Evolutionary conservation across 768 basidiomycete genomes (phyloP).

Genomic region (Termitomyces bulborhizus): DNA sequence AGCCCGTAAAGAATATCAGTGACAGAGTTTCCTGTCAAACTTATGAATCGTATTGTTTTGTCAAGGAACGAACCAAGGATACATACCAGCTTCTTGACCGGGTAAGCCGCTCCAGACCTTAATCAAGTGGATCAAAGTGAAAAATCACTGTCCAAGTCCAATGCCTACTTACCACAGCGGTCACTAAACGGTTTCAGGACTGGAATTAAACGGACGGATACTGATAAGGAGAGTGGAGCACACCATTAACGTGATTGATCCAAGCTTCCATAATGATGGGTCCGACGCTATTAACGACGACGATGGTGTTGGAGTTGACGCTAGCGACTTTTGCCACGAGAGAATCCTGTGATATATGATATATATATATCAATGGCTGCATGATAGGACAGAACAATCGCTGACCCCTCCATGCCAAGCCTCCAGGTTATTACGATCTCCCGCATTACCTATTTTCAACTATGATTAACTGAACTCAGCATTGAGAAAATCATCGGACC

Average conservation of each 20-base stretch:
- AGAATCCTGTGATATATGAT: constrained; percentile 26
- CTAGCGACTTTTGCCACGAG: constrained; percentile 46
- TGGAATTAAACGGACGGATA: background rate
- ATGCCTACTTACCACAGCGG: constrained; percentile 29
- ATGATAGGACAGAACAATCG: background rate
- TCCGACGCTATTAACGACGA: constrained; percentile 63
- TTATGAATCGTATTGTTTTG: background rate
- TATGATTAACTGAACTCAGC: background rate
- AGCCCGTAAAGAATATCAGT: constrained; percentile 54
- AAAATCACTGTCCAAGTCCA: background rate
- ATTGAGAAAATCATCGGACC: constrained; percentile 15
- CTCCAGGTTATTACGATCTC: constrained; percentile 46
- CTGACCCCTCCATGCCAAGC: constrained; percentile 46
- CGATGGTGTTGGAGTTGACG: constrained; percentile 54
- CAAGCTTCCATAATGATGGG: constrained; percentile 52
- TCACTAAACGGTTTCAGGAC: constrained; percentile 17
- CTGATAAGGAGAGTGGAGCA: constrained; percentile 4
- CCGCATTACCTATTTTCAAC: constrained; percentile 34
- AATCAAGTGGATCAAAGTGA: background rate
- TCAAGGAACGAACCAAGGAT: background rate
- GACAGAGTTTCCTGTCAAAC: constrained; percentile 41
- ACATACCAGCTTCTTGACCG: constrained; percentile 57
- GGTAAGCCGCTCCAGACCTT: constrained; percentile 49
- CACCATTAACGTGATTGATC: constrained; percentile 47
- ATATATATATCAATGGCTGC: background rate